These are phyloP conservation scores for Keithomyces neogunnii DNA, from an alignment of 2,329 filamentous ascomycete genomes.

Conservation along the genomic window DNA sequence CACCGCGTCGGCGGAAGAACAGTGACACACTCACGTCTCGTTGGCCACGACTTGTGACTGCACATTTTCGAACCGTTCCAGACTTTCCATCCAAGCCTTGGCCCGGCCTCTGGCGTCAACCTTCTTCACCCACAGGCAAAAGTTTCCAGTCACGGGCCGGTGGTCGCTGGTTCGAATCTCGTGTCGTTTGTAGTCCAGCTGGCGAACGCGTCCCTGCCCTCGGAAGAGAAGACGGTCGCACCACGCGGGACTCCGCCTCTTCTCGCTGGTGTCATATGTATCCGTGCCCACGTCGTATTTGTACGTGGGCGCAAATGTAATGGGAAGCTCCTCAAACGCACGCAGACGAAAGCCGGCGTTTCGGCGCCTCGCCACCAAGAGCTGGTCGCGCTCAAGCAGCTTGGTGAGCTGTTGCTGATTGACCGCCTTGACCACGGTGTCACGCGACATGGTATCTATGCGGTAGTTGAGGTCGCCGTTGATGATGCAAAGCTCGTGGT, in stretches of 20 bases:
- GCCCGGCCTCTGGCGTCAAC: slow-evolving; percentile 61
- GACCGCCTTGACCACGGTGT: slow-evolving; percentile 82
- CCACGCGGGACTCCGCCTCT: slow-evolving; percentile 90
- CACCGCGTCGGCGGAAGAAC: not conserved
- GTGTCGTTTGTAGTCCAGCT: slow-evolving; percentile 80
- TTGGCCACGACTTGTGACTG: slow-evolving; percentile 59
- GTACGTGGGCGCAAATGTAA: slow-evolving; percentile 91
- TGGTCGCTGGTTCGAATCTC: slow-evolving; percentile 90
- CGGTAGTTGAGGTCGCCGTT: slow-evolving; percentile 98
- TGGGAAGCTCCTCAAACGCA: slow-evolving; percentile 82
- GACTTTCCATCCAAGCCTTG: slow-evolving; percentile 61
- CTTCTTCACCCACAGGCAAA: slow-evolving; percentile 77
- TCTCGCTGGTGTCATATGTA: slow-evolving; percentile 89
- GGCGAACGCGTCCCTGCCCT: slow-evolving; percentile 71
- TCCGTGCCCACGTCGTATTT: slow-evolving; percentile 97
- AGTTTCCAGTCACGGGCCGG: slow-evolving; percentile 78
- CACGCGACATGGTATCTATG: slow-evolving; percentile 92
- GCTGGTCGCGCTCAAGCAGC: slow-evolving; percentile 85
- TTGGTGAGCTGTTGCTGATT: slow-evolving; percentile 74
- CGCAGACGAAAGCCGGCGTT: slow-evolving; percentile 85
- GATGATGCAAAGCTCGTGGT: slow-evolving; percentile 94
- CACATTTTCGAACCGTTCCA: slow-evolving; percentile 65
- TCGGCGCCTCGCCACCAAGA: slow-evolving; percentile 78
- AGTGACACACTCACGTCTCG: slow-evolving; percentile 59
- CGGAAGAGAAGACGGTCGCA: slow-evolving; percentile 90